Conservation (phyloP, 2,329 filamentous ascomycete genomes). For the Paecilomyces dactylethromorphus region DNA sequence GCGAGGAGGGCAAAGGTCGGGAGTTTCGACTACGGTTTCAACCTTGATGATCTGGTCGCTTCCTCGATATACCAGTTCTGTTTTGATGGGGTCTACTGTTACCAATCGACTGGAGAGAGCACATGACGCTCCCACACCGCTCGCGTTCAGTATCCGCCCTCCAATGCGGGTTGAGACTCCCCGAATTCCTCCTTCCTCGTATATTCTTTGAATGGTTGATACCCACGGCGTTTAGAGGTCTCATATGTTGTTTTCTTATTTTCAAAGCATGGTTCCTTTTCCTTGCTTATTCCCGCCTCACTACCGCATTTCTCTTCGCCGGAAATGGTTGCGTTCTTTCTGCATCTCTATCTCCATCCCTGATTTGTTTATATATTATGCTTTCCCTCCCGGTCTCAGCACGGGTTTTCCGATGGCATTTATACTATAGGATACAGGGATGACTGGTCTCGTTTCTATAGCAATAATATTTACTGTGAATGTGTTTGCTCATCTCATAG, state of each 20-base stretch:
- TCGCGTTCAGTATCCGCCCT: background rate
- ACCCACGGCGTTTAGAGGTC: background rate
- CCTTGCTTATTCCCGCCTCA: background rate
- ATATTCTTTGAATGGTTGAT: background rate
- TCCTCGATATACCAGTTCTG: background rate
- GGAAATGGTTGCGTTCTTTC: background rate
- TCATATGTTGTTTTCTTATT: background rate
- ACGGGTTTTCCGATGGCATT: background rate
- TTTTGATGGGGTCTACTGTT: background rate
- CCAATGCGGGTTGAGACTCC: background rate
- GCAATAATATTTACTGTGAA: too few species aligned
- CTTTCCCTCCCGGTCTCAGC: background rate
- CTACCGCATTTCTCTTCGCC: background rate
- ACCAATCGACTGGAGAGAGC: background rate
- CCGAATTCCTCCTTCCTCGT: background rate
- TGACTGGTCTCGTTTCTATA: background rate
- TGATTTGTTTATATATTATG: background rate
- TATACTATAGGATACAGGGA: background rate
- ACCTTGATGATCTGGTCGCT: slow-evolving; percentile 18
- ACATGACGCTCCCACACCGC: background rate
- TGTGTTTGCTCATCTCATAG: too few species aligned
- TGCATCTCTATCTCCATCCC: background rate
- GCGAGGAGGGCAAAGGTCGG: slow-evolving; percentile 36
- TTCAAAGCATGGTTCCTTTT: background rate
- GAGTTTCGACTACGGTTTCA: slow-evolving; percentile 38